Conservation (phyloP, 2,329 filamentous ascomycete genomes). For the Lachnellula willkommii region DNA sequence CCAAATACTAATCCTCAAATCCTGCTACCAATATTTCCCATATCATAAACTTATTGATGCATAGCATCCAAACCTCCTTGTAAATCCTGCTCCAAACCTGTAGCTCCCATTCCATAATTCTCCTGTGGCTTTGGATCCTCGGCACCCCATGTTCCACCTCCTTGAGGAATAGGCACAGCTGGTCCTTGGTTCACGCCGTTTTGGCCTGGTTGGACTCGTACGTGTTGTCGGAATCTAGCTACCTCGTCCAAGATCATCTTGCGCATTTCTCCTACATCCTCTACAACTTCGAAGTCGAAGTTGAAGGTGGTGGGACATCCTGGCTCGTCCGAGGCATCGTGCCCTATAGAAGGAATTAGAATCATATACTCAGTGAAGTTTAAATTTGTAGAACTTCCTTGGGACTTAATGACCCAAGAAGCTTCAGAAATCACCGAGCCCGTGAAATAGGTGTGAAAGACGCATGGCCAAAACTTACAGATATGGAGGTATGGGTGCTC, state of each 20-base stretch:
- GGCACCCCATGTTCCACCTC: constrained; percentile 27
- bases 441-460: too few relatives aligned
- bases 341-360: constrained; percentile 51
- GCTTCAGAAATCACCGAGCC: neutral
- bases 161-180: constrained; percentile 31
- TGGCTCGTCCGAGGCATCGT: constrained; percentile 94
- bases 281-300: constrained; percentile 97
- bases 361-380: neutral
- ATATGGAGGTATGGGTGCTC: constrained; percentile 96
- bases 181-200: constrained; percentile 24
- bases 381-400: neutral
- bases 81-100: constrained; percentile 33
- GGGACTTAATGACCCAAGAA: neutral
- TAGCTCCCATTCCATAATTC: constrained; percentile 26
- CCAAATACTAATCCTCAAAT: neutral
- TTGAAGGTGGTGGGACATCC: constrained; percentile 91
- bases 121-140: constrained; percentile 35
- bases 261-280: constrained; percentile 92
- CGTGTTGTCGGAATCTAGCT: constrained; percentile 65
- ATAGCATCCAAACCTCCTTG: constrained; percentile 33
- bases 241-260: constrained; percentile 98
- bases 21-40: neutral
- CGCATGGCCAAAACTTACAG: constrained; percentile 18
- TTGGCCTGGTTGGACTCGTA: constrained; percentile 32
- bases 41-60: constrained; percentile 18